These are phyloP conservation scores for Solanum hybrid DNA, from an alignment of 305 asterid species.

Conservation along the genomic window DNA sequence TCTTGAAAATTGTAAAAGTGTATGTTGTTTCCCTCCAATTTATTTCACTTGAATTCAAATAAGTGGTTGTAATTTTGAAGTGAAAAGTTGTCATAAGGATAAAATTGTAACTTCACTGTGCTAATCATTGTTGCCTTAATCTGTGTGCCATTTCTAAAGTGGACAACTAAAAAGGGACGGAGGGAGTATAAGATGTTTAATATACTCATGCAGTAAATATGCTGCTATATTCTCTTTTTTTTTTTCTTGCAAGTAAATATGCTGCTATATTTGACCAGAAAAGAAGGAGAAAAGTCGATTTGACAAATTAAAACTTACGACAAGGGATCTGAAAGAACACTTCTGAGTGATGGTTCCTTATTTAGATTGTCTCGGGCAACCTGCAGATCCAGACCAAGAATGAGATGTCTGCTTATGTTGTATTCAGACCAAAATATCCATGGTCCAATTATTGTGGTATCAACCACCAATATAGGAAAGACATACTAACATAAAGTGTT, in stretches of 20 bases:
- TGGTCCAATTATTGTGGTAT: background rate
- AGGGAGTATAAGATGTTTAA: background rate
- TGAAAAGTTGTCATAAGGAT: too few relatives aligned
- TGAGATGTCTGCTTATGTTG: slow-evolving; percentile 15
- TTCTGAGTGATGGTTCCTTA: slow-evolving; percentile 81
- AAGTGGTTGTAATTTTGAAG: too few relatives aligned
- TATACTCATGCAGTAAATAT: background rate
- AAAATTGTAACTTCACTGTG: too few relatives aligned
- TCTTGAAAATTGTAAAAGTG: too few relatives aligned
- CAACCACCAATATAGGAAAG: background rate
- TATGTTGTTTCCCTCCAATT: too few relatives aligned
- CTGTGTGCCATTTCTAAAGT: too few relatives aligned
- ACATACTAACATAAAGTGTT: background rate
- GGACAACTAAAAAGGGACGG: too few relatives aligned
- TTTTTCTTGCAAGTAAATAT: background rate
- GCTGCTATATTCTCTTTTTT: background rate
- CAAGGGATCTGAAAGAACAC: slow-evolving; percentile 82
- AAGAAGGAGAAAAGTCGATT: background rate
- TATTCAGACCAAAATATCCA: slow-evolving; percentile 10
- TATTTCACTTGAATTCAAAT: too few relatives aligned
- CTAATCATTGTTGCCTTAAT: too few relatives aligned
- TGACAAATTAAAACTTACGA: slow-evolving; percentile 58
- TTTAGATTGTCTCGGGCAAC: slow-evolving; percentile 50
- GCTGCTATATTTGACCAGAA: background rate
- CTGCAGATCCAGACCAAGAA: slow-evolving; percentile 44